Conservation (phyloP, 768 basidiomycete species). For the Podaxis carcinomalis region DNA sequence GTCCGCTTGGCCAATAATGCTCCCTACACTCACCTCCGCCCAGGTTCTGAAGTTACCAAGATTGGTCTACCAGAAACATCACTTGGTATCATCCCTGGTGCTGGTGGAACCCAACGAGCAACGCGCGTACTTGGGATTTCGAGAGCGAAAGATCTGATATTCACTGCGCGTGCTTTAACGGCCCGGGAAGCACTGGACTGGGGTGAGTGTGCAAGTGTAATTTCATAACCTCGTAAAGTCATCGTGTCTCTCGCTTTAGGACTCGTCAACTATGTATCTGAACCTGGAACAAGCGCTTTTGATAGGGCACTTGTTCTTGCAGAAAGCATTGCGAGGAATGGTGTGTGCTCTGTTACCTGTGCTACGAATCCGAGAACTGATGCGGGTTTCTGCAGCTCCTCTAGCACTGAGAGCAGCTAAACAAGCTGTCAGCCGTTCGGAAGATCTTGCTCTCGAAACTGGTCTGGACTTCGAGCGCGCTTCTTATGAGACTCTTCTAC, state of each 20-base stretch:
- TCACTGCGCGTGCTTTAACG: slow-evolving; percentile 67
- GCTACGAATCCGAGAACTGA: background rate
- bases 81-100: slow-evolving; percentile 85
- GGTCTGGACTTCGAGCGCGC: slow-evolving; percentile 92
- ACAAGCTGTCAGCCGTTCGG: slow-evolving; percentile 74
- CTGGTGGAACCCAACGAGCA: slow-evolving; percentile 83
- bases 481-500: slow-evolving; percentile 77
- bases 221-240: slow-evolving; percentile 6
- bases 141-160: slow-evolving; percentile 84
- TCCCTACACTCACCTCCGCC: background rate
- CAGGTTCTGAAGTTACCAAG: slow-evolving; percentile 63
- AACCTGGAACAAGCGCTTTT: slow-evolving; percentile 53
- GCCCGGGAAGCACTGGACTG: slow-evolving; percentile 66
- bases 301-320: slow-evolving; percentile 73
- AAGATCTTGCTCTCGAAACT: slow-evolving; percentile 74
- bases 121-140: slow-evolving; percentile 74
- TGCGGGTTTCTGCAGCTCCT: slow-evolving; percentile 51
- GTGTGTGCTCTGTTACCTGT: slow-evolving; percentile 29
- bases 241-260: slow-evolving; percentile 38
- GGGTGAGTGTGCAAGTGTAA: slow-evolving; percentile 39
- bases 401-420: slow-evolving; percentile 87
- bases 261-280: slow-evolving; percentile 77
- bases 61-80: slow-evolving; percentile 82
- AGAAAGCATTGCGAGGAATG: slow-evolving; percentile 60
- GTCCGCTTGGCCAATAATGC: background rate